Conservation (phyloP, 495 filamentous ascomycete species). For the Letharia lupina region DNA sequence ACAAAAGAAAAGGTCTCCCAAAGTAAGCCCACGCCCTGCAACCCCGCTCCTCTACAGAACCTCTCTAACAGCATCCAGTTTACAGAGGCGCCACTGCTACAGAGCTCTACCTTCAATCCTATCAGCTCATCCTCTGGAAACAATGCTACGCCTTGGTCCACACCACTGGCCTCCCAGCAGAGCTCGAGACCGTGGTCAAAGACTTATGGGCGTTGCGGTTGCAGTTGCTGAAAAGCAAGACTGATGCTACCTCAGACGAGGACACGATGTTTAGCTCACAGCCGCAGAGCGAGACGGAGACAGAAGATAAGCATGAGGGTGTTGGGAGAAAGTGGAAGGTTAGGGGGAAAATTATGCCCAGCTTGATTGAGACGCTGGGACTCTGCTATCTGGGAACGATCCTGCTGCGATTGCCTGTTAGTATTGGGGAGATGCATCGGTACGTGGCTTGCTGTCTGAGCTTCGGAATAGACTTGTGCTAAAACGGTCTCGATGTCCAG, state of each 20-base stretch:
- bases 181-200: conserved; percentile 55
- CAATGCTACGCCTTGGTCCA: conserved; percentile 58
- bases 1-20: conserved; percentile 43
- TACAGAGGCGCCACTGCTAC: conserved; percentile 55
- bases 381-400: conserved; percentile 60
- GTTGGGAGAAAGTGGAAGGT: conserved; percentile 26
- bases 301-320: conserved; percentile 27
- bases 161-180: conserved; percentile 50
- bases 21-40: conserved; percentile 31
- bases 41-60: conserved; percentile 5
- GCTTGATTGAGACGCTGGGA: conserved; percentile 53
- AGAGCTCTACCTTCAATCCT: conserved; percentile 71
- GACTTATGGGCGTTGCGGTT: conserved; percentile 66
- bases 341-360: conserved; percentile 38
- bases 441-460: conserved; percentile 31
- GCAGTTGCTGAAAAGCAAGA: conserved; percentile 38
- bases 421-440: conserved; percentile 53
- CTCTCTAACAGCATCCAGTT: conserved; percentile 31
- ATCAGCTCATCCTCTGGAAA: conserved; percentile 78
- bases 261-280: conserved; percentile 47
- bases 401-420: conserved; percentile 55
- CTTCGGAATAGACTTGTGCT: not conserved
- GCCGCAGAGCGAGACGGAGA: conserved; percentile 26
- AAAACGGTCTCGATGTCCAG: conserved; percentile 20
- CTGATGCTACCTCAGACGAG: conserved; percentile 31